Evolutionary conservation across 331 rosid genomes (phyloP).

Genomic region (Stylosanthes scabra): DNA sequence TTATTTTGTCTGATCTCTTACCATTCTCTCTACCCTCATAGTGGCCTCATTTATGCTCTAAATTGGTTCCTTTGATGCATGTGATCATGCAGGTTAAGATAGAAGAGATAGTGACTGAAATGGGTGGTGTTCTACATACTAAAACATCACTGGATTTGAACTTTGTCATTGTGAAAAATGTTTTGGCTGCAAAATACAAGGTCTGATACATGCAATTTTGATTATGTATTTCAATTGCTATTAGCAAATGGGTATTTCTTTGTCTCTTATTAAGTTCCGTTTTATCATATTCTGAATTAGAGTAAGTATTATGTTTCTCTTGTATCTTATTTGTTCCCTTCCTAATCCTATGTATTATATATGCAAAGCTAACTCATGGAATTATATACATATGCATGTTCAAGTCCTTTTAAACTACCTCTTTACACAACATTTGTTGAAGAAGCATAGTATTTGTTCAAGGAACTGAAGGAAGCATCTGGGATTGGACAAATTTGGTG

Average conservation of each 20-base stretch:
- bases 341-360: not conserved
- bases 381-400: constrained; percentile 1
- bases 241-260: not conserved
- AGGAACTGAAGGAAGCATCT: not conserved
- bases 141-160: constrained; percentile 74
- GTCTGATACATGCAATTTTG: constrained; percentile 50
- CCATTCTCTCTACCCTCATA: constrained; percentile 13
- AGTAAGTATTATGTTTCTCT: constrained; percentile 4
- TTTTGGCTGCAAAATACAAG: constrained; percentile 94
- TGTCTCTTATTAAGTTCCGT: not conserved
- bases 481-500: constrained; percentile 4
- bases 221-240: constrained; percentile 26
- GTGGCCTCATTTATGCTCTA: not conserved
- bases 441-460: not conserved
- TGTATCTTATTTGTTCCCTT: not conserved
- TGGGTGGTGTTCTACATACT: constrained; percentile 83
- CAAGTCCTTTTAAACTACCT: constrained; percentile 1
- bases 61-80: constrained; percentile 21
- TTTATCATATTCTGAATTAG: constrained; percentile 13
- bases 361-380: not conserved
- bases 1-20: not conserved
- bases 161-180: constrained; percentile 87
- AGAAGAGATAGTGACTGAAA: constrained; percentile 71
- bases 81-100: constrained; percentile 67
- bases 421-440: constrained; percentile 16